Evolutionary conservation across 495 filamentous ascomycete species (phyloP).

Genomic region (Podospora sp.): DNA sequence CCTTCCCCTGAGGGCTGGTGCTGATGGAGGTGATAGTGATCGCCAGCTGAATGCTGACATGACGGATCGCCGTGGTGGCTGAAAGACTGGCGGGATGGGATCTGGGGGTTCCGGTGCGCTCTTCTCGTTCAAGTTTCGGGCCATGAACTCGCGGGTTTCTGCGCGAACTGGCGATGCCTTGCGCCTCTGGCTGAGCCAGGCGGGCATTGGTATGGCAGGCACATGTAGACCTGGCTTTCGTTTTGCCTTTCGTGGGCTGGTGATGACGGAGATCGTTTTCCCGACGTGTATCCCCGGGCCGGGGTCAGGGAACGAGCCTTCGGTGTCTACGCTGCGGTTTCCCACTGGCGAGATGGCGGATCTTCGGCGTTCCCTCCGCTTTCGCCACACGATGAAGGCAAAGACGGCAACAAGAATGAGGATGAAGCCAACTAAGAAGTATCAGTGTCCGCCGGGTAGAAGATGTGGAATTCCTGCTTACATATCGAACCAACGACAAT

Average conservation of each 20-base stretch:
- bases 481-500: not conserved
- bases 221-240: not conserved
- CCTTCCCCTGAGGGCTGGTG: not conserved
- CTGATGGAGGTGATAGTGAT: not conserved
- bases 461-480: not conserved
- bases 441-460: not conserved
- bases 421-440: not conserved
- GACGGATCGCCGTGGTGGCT: not conserved
- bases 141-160: not conserved
- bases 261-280: not conserved
- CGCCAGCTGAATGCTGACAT: not conserved
- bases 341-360: not conserved
- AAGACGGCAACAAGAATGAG: not conserved
- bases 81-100: not conserved
- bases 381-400: not conserved
- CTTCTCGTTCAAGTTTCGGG: not conserved
- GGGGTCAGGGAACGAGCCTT: not conserved
- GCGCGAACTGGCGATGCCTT: not conserved
- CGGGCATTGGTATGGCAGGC: not conserved
- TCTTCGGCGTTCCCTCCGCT: not conserved
- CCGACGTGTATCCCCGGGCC: not conserved
- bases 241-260: not conserved
- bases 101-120: not conserved
- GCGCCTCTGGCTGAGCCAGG: not conserved
- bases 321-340: not conserved